A percentile compares a stretch with the other conserved stretches of the same genome.
phyloP scores from a whole-genome alignment of 352 stramenopile species.

The Globisporangium takayamanum region DNA sequence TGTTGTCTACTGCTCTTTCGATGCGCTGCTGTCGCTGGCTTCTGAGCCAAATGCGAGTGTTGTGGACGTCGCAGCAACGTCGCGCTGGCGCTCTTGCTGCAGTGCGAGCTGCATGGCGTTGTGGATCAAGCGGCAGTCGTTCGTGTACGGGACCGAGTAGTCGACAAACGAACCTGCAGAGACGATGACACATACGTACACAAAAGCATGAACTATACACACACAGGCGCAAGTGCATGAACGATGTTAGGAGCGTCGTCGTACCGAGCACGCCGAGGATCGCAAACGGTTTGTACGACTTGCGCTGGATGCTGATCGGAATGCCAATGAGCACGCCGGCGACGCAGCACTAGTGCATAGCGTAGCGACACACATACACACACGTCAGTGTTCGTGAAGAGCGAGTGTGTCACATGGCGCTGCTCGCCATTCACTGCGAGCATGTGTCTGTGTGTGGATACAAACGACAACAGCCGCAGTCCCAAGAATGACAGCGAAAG shows the following conservation, averaged over 20 bases:
- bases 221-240: background rate
- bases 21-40: background rate
- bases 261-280: conserved; percentile 68
- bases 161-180: conserved; percentile 72
- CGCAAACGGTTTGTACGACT: conserved; percentile 76
- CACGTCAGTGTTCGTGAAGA: background rate
- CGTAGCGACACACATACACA: background rate
- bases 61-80: conserved; percentile 13
- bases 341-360: conserved; percentile 48
- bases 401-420: background rate
- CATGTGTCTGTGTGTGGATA: background rate
- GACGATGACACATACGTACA: conserved; percentile 1
- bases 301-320: conserved; percentile 75
- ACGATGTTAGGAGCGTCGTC: too few species aligned
- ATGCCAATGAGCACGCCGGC: conserved; percentile 76
- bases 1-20: conserved; percentile 1
- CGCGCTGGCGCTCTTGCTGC: conserved; percentile 49
- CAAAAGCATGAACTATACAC: background rate
- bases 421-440: background rate
- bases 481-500: background rate
- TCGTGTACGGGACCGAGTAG: conserved; percentile 81
- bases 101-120: conserved; percentile 69
- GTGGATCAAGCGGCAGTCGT: conserved; percentile 73
- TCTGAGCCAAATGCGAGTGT: conserved; percentile 11
- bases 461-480: background rate